Evolutionary conservation across 257 asterid genomes (phyloP), one percentile per base, ranked within the genome.

Genomic region (Lavandula angustifolia): DNA sequence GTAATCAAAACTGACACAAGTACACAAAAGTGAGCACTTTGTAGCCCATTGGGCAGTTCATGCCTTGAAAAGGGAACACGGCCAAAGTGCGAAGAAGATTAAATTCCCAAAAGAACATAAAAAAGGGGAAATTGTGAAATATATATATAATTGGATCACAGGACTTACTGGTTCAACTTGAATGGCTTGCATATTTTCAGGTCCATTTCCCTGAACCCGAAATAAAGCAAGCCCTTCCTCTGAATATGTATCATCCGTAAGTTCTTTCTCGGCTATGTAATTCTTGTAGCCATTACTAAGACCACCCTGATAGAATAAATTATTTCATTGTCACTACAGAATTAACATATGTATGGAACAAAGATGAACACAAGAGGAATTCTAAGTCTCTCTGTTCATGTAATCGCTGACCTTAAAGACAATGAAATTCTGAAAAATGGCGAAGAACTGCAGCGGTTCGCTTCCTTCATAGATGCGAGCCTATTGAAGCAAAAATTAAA

Each of bases 151-250:
- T 43, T 9, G 48, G 60, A 69, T 49, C 48, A 60, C 6, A 54
- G 17, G 55, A 75, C 91, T 86, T 82, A 94, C 99, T 22, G 96
- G 89, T 79, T 86, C 96, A 66, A 91, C 98, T 91, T 94, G 98
- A 81, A 94, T 91, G 66, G 98, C 86, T 78, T 94, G 99, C 99
- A 94, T 94, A 81, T 94, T 85, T 47, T 94, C 99, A 5, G 99
- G 98, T 60, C 99, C 99, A 27, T 85, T 91, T 67, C 99, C 99
- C 85, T 94, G 98, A 73, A 94, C 85, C 66, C 99, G 91, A 76
- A 94, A 94, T 53, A 94, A 63, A 12, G 98, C 96, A 64, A 94
- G 79, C 60, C 88, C 95, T 60, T 91, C 95, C 58, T 83, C 96
- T n/a, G 86, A 60, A 76, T 94, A 91, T 55, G 99, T 94, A 75